Percentiles rank a stretch among this genome's conserved stretches.
phyloP scores from a whole-genome alignment of 1,139 yeast species.

The Meyerozyma carpophila region DNA sequence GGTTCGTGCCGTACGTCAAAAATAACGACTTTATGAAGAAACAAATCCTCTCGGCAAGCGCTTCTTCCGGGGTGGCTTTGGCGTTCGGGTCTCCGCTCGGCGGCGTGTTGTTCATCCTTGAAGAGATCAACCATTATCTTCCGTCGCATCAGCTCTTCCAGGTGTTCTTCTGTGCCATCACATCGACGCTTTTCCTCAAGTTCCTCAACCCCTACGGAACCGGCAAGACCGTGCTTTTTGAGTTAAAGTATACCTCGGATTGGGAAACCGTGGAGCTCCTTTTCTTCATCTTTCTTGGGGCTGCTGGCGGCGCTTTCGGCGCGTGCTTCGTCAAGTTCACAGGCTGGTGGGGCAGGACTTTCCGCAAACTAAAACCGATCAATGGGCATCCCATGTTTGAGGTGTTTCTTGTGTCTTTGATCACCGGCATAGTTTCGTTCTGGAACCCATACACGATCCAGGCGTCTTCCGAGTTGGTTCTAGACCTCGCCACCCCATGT shows the following conservation, averaged over 20 bases:
- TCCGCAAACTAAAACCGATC: slow-evolving; percentile 29
- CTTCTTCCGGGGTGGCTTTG: slow-evolving; percentile 65
- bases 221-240: slow-evolving; percentile 57
- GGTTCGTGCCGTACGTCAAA: slow-evolving; percentile 46
- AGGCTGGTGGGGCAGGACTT: slow-evolving; percentile 44
- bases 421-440: slow-evolving; percentile 48
- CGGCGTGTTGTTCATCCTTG: slow-evolving; percentile 61
- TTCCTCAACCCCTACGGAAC: slow-evolving; percentile 60
- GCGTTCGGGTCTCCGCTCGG: slow-evolving; percentile 71
- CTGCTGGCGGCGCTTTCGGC: slow-evolving; percentile 56
- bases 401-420: slow-evolving; percentile 40
- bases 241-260: slow-evolving; percentile 48
- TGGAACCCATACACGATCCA: slow-evolving; percentile 50
- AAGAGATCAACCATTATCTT: slow-evolving; percentile 57
- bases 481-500: slow-evolving; percentile 53
- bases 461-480: slow-evolving; percentile 49
- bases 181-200: slow-evolving; percentile 51
- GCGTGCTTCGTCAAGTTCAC: slow-evolving; percentile 49
- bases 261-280: slow-evolving; percentile 50
- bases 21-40: slow-evolving; percentile 51
- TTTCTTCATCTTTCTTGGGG: slow-evolving; percentile 46
- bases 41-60: slow-evolving; percentile 58
- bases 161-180: slow-evolving; percentile 57
- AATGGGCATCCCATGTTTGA: slow-evolving; percentile 42
- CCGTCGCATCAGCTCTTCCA: slow-evolving; percentile 56